These are phyloP conservation scores for Batkoa obscura DNA, from an alignment of 371 early-diverging fungal species.

Conservation along the genomic window DNA sequence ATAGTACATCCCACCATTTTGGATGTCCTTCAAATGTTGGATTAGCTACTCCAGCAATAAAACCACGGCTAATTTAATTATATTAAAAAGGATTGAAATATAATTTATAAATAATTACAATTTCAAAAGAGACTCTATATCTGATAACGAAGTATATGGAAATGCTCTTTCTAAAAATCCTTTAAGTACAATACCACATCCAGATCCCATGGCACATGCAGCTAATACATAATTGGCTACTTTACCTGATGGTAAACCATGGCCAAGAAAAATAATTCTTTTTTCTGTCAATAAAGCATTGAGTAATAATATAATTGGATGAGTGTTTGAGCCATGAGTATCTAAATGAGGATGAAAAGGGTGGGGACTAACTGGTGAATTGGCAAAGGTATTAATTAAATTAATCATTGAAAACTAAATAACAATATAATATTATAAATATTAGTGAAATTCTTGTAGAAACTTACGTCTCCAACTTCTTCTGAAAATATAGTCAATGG, in stretches of 20 bases:
- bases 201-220: constrained; percentile 73
- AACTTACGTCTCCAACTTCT: constrained; percentile 78
- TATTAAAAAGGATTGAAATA: neutral
- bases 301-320: constrained; percentile 65
- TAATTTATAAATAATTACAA: constrained; percentile 22
- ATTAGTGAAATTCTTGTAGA: neutral
- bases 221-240: constrained; percentile 86
- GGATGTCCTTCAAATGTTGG: constrained; percentile 81
- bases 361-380: constrained; percentile 20
- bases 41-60: constrained; percentile 92
- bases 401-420: constrained; percentile 56
- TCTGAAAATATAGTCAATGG: constrained; percentile 66
- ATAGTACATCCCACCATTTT: constrained; percentile 89
- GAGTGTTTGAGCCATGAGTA: constrained; percentile 54
- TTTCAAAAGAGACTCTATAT: constrained; percentile 61
- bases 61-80: constrained; percentile 42
- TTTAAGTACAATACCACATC: constrained; percentile 63
- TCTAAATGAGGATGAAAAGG: constrained; percentile 79
- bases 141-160: constrained; percentile 73
- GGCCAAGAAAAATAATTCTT: constrained; percentile 82
- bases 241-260: constrained; percentile 75
- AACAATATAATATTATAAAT: neutral
- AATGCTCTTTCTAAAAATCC: constrained; percentile 82
- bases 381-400: constrained; percentile 47
- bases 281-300: constrained; percentile 81